These are phyloP conservation scores for Pseudoneurospora amorphoporcata DNA, from an alignment of 495 filamentous ascomycete genomes.

Conservation along the genomic window DNA sequence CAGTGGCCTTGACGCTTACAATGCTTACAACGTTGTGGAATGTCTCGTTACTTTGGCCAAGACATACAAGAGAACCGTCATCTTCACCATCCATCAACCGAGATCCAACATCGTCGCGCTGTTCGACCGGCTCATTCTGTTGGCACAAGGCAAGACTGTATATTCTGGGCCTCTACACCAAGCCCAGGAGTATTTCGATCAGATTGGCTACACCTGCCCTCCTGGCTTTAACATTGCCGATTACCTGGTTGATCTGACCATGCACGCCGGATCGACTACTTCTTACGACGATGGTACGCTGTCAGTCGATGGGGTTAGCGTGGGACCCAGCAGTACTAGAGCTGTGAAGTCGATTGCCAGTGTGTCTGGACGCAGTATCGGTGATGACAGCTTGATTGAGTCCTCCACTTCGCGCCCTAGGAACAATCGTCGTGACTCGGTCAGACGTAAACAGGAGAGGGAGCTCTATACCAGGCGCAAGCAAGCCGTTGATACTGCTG, in stretches of 20 bases:
- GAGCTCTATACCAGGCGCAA: conserved; percentile 84
- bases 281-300: conserved; percentile 43
- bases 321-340: conserved; percentile 75
- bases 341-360: conserved; percentile 90
- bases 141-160: conserved; percentile 81
- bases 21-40: conserved; percentile 95
- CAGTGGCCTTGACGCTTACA: conserved; percentile 89
- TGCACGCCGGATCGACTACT: conserved; percentile 59
- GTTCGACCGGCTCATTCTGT: conserved; percentile 84
- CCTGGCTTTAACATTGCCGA: conserved; percentile 98
- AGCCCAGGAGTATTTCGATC: conserved; percentile 88
- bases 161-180: conserved; percentile 85
- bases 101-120: conserved; percentile 99
- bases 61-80: conserved; percentile 89
- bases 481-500: conserved; percentile 52
- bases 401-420: conserved; percentile 47
- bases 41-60: conserved; percentile 91
- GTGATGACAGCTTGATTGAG: conserved; percentile 38
- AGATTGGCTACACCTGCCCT: conserved; percentile 81
- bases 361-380: conserved; percentile 54
- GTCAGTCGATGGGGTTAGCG: conserved; percentile 53
- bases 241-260: conserved; percentile 92
- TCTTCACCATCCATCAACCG: conserved; percentile 99
- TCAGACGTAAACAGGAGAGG: conserved; percentile 74
- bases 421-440: conserved; percentile 57